Base-by-base conservation (phyloP, 1,284 basidiomycete species). In the Irpex sp. region DNA sequence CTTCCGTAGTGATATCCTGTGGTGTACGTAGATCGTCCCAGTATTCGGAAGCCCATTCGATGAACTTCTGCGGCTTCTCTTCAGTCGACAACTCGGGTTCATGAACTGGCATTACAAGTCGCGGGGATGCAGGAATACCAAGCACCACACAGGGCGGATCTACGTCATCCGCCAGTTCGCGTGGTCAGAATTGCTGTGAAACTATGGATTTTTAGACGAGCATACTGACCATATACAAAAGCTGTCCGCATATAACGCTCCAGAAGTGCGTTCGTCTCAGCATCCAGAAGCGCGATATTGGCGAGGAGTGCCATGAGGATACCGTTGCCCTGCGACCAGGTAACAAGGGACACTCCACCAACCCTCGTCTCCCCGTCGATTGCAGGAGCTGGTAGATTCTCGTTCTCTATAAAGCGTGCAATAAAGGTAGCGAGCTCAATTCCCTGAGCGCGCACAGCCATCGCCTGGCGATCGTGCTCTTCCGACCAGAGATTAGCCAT, bases 101-200 rank as follows among this genome's bases (percentile, higher is more conserved):
- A 15, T 64, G 63, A 3, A 63, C n/a, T 11, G 67, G 67, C 26
- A 48, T 55, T 56, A 65, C 63, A 5, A 65, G 37, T 47, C 44
- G 59, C 38, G 60, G 54, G 36, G 52, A 26, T 9, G 61, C 26
- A 4, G 58, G 31, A 11, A 37, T 17, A n/a, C 58, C 63, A 17
- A 56, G 26, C 21, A 56, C 34, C 26, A 15, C 7, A 17, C 11
- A 34, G 31, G 54, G 54, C 4, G 54, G 54, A 36, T 56, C 54
- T 56, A 31, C 13, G 21, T 34, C 31, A 34, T 34, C 31, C 31
- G 6, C 31, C 31, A 34, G 31, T 34, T 34, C 31, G 31, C 31
- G 31, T 34, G 5, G 31, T 34, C 31, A 34, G 31, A 6, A 34
- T 34, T 34, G 31, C 31, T 34, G 3, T 34, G 31, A 34, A 34